Base-by-base conservation (phyloP, 1,139 yeast species). In the Lodderomyces theae region DNA sequence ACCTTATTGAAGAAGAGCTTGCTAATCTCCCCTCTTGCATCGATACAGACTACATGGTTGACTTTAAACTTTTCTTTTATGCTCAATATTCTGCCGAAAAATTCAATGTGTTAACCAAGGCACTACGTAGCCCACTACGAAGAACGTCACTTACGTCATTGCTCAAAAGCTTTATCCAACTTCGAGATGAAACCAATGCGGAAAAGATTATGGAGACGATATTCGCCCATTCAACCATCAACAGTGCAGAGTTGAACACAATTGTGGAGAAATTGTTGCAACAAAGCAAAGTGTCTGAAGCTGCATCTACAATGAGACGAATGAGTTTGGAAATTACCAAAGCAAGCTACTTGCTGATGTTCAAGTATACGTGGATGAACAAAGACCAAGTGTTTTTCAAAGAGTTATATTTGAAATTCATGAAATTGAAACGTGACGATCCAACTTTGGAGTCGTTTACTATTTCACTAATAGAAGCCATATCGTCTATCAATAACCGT, bases 101-200 rank as follows among this genome's bases (percentile, higher is more conserved):
- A 34, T 61, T 64, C 40, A 51, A 57, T 18, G 36, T 35, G 4
- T 44, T 62, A 15, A 43, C 64, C 3, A 50, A 52, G 22, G 41
- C 45, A n/a, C 42, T 68, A 9, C 40, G 39, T 11, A 53, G 63
- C 2, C 74, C 74, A 5, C 46, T 68, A 17, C 47, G 55, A 25
- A 51, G 73, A 30, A 59, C 57, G 50, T 58, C 69, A 1, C 52
- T 69, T n/a, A 62, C 72, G 3, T 58, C 58, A 41, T 53, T 71
- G 28, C 60, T 70, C 36, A 51, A 52, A n/a, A 52, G 61, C 2
- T 67, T 66, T 41, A 42, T 67, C 31, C 29, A 35, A 8, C 61
- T 55, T 34, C 56, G 59, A 29, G 59, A 60, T 37, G 63, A 60
- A 33, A 44, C 43, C 2, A 66, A 61, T 12, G 59, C 72, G 0